A percentile compares a stretch with the other conserved stretches of the same genome.
These are phyloP conservation scores for Populus pruinosa DNA, from an alignment of 345 rosid species.

Conservation along the genomic window DNA sequence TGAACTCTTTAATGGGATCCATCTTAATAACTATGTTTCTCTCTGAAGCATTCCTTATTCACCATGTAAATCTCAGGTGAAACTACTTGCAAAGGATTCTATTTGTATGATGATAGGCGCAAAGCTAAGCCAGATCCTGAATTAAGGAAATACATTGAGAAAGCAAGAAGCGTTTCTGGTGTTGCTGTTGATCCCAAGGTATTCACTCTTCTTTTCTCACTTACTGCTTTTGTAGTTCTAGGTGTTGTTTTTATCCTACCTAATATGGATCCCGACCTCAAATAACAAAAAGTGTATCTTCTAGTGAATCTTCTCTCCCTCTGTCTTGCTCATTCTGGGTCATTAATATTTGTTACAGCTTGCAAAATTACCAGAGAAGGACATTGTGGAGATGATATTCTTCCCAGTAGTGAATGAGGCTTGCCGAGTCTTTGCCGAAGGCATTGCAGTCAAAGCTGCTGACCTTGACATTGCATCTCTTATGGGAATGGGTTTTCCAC, in stretches of 20 bases:
- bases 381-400: constrained; percentile 88
- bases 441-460: constrained; percentile 87
- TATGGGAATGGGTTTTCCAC: constrained; percentile 98
- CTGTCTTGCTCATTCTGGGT: background rate
- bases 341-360: constrained; percentile 39
- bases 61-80: constrained; percentile 51
- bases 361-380: constrained; percentile 62
- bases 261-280: background rate
- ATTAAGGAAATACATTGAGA: constrained; percentile 64
- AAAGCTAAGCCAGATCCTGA: constrained; percentile 91
- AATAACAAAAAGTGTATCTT: background rate
- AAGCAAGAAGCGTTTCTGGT: constrained; percentile 78
- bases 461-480: constrained; percentile 86
- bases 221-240: background rate
- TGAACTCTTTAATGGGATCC: background rate
- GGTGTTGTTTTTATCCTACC: background rate
- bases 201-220: constrained; percentile 8
- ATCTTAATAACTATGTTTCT: background rate
- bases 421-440: constrained; percentile 85
- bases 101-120: constrained; percentile 70
- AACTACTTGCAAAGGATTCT: constrained; percentile 76
- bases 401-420: constrained; percentile 97
- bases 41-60: background rate
- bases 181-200: constrained; percentile 73
- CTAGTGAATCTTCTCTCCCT: background rate